Evolutionary conservation across 1,139 yeast genomes (phyloP).

Genomic region (Hanseniaspora sp.): DNA sequence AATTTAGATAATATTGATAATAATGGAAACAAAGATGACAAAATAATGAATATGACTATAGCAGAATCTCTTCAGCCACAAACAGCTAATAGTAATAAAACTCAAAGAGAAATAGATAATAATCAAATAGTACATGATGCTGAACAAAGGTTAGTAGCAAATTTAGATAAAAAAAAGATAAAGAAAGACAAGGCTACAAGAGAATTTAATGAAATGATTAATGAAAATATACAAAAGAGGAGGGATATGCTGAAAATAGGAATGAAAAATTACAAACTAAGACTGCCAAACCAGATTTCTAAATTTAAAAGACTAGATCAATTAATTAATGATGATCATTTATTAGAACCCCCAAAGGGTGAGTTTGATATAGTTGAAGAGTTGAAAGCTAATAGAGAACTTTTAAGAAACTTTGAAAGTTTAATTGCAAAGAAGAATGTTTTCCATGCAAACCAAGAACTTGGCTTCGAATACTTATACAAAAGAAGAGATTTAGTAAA

Average conservation of each 20-base stretch:
- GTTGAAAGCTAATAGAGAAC: slow-evolving; percentile 37
- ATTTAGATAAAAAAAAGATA: slow-evolving; percentile 85
- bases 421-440: slow-evolving; percentile 32
- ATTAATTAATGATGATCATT: slow-evolving; percentile 1
- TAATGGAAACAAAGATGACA: background rate
- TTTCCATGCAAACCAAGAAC: slow-evolving; percentile 2
- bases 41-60: slow-evolving; percentile 43
- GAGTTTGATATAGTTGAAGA: slow-evolving; percentile 60
- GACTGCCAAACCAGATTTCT: slow-evolving; percentile 3
- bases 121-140: slow-evolving; percentile 48
- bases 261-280: slow-evolving; percentile 27
- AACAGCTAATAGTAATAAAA: background rate
- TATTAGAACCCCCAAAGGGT: slow-evolving; percentile 33
- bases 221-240: slow-evolving; percentile 68
- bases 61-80: slow-evolving; percentile 2
- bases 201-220: slow-evolving; percentile 73
- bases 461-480: slow-evolving; percentile 2
- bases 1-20: background rate
- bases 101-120: background rate
- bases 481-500: background rate
- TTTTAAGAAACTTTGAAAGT: slow-evolving; percentile 34
- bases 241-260: slow-evolving; percentile 84
- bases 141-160: slow-evolving; percentile 83
- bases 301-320: slow-evolving; percentile 2
- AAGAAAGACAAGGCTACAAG: slow-evolving; percentile 93